These are phyloP conservation scores for Amanita pallidorosea DNA, from an alignment of 768 basidiomycete species.

Conservation along the genomic window DNA sequence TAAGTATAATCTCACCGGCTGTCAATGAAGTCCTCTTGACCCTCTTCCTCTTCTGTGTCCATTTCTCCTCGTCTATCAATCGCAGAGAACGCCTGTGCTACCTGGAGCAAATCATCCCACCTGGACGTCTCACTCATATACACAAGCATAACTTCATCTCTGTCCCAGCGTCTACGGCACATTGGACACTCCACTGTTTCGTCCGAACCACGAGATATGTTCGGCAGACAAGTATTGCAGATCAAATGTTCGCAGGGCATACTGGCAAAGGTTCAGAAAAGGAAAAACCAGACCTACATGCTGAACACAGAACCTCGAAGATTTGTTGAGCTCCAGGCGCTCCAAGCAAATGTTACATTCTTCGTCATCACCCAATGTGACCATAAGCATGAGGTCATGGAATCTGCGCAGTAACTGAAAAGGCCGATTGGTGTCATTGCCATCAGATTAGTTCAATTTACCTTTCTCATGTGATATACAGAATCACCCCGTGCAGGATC, in stretches of 20 bases:
- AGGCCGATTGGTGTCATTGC: background rate
- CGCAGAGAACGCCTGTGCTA: constrained; percentile 27
- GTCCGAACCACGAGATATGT: constrained; percentile 16
- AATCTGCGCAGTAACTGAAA: constrained; percentile 30
- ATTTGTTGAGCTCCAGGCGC: constrained; percentile 18
- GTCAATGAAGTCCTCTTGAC: constrained; percentile 23
- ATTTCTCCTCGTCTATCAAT: constrained; percentile 24
- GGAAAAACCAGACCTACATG: background rate
- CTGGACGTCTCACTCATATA: constrained; percentile 27
- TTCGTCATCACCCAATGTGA: constrained; percentile 24
- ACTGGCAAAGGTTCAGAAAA: constrained; percentile 13
- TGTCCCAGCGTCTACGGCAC: constrained; percentile 18
- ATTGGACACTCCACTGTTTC: constrained; percentile 25
- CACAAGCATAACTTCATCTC: constrained; percentile 24
- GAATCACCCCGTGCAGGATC: constrained; percentile 21
- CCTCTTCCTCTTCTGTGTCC: constrained; percentile 32
- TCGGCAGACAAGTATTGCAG: constrained; percentile 26
- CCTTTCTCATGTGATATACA: constrained; percentile 30
- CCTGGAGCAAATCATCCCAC: constrained; percentile 31
- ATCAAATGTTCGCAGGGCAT: constrained; percentile 32
- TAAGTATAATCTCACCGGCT: constrained; percentile 11
- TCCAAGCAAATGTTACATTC: constrained; percentile 29
- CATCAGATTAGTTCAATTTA: constrained; percentile 6
- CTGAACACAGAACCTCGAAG: constrained; percentile 20
- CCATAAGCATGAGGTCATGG: constrained; percentile 24